These are phyloP conservation scores for Flagelloscypha sp. DNA, from an alignment of 768 basidiomycete species.

Conservation along the genomic window DNA sequence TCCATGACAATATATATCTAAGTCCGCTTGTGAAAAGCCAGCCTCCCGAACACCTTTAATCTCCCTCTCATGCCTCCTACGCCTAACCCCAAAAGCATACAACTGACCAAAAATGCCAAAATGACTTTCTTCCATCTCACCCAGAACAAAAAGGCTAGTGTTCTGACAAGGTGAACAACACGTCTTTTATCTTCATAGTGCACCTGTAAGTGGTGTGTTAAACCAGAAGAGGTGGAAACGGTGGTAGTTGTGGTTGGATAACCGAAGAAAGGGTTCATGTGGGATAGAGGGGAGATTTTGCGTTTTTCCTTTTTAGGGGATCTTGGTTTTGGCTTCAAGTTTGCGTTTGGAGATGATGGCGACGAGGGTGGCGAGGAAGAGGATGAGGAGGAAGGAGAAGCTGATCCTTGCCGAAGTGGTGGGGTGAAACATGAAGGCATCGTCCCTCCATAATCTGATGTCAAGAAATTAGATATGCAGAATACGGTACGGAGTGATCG, in stretches of 20 bases:
- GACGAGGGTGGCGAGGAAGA: slow-evolving; percentile 11
- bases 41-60: no score
- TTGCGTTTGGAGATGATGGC: slow-evolving; percentile 18
- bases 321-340: slow-evolving; percentile 3
- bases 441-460: slow-evolving; percentile 59
- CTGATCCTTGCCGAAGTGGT: slow-evolving; percentile 8
- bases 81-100: slow-evolving; percentile 20
- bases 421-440: slow-evolving; percentile 30
- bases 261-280: slow-evolving; percentile 67
- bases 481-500: no score
- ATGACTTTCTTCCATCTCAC: slow-evolving; percentile 48
- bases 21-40: no score
- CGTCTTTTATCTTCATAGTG: no score
- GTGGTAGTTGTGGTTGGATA: no score
- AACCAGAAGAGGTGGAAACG: slow-evolving; percentile 22
- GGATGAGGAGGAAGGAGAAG: slow-evolving; percentile 6
- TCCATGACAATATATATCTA: no score
- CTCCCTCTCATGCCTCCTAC: slow-evolving; percentile 18
- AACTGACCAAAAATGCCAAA: slow-evolving; percentile 24
- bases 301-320: no score
- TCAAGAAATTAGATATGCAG: slow-evolving; percentile 13
- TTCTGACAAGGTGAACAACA: slow-evolving; percentile 55
- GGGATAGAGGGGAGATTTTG: slow-evolving; percentile 52
- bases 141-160: slow-evolving; percentile 60
- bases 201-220: no score